A percentile compares a stretch with the other conserved stretches of the same genome.
These are phyloP conservation scores for Ceratocystis cacaofunesta DNA, from an alignment of 2,329 filamentous ascomycete genomes.

Conservation along the genomic window DNA sequence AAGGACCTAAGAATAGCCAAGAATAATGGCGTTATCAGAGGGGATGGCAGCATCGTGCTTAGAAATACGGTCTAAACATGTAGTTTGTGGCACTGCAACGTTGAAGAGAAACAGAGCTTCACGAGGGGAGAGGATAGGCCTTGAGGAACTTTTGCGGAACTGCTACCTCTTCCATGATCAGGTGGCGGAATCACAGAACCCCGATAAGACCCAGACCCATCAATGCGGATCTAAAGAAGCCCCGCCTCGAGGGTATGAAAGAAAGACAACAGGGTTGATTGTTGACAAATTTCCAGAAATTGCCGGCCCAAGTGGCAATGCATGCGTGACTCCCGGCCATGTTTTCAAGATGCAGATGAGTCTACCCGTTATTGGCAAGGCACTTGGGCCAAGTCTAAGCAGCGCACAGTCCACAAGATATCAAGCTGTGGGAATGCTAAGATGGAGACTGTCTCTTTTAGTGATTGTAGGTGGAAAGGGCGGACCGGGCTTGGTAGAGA, in stretches of 20 bases:
- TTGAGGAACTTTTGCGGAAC: neutral
- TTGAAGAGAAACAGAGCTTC: neutral
- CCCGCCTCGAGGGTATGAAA: no score
- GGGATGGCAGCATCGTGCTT: neutral
- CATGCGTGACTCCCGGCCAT: neutral
- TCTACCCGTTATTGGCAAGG: conserved; percentile 4
- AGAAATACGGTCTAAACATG: neutral
- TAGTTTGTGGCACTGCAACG: neutral
- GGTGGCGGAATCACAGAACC: neutral
- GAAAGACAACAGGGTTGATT: neutral
- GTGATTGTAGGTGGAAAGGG: neutral
- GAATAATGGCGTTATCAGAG: neutral
- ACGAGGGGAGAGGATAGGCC: neutral
- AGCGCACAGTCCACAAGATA: neutral
- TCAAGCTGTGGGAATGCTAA: neutral
- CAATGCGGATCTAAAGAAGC: neutral
- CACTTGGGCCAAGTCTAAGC: neutral
- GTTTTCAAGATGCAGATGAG: neutral
- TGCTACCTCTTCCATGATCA: neutral
- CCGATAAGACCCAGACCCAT: neutral
- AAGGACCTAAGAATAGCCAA: neutral
- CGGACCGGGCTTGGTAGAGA: neutral
- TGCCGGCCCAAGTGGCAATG: neutral
- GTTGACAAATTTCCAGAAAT: neutral
- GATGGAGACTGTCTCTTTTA: neutral